Evolutionary conservation across 1,284 basidiomycete genomes (phyloP).

Genomic region (Naganishia sp.): DNA sequence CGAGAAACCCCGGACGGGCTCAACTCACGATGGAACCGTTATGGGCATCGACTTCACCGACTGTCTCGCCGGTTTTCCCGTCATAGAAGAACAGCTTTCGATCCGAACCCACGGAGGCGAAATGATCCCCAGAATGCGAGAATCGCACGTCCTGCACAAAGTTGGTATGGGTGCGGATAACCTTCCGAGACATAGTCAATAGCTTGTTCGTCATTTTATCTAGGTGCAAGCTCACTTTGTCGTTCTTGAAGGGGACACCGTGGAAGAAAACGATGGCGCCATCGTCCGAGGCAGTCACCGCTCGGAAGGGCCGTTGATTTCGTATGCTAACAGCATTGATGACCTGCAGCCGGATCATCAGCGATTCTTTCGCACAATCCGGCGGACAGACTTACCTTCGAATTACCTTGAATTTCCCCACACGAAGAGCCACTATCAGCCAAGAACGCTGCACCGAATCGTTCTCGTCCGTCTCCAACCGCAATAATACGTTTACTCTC

Average conservation of each 20-base stretch:
- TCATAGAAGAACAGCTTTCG: constrained; percentile 88
- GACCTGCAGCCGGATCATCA: constrained; percentile 54
- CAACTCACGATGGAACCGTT: constrained; percentile 72
- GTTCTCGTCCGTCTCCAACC: constrained; percentile 92
- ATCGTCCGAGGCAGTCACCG: constrained; percentile 85
- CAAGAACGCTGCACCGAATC: constrained; percentile 84
- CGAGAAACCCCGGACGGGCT: too few relatives aligned
- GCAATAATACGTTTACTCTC: constrained; percentile 95
- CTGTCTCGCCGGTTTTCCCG: constrained; percentile 80
- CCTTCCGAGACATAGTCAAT: constrained; percentile 53
- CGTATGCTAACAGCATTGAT: constrained; percentile 92
- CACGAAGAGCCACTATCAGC: constrained; percentile 62
- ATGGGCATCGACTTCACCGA: constrained; percentile 67
- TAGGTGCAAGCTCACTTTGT: constrained; percentile 61
- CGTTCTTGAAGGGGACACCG: constrained; percentile 86
- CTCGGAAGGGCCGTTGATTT: constrained; percentile 85
- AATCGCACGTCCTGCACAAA: constrained; percentile 93
- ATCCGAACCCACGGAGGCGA: constrained; percentile 90
- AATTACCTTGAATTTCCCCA: constrained; percentile 92
- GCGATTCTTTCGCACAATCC: neutral
- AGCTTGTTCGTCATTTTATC: neutral
- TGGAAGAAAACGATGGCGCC: constrained; percentile 70
- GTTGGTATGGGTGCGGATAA: constrained; percentile 85
- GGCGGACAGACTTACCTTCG: constrained; percentile 63
- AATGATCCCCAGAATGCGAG: constrained; percentile 75